These are phyloP conservation scores for Aspergillus jensenii DNA, from an alignment of 2,329 filamentous ascomycete genomes.

Conservation along the genomic window DNA sequence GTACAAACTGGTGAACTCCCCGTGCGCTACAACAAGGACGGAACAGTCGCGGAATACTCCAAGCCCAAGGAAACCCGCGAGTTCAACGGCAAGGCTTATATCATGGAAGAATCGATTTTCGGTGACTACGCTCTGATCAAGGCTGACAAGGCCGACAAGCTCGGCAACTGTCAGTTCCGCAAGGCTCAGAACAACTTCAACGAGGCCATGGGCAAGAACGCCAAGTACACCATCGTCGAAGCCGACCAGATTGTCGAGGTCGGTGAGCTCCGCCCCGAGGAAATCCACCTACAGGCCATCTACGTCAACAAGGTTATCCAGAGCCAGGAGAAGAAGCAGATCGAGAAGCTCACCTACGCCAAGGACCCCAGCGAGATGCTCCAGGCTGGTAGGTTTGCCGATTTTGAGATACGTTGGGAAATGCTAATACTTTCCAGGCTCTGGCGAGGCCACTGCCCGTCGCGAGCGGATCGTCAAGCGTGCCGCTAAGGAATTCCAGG, in stretches of 20 bases:
- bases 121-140: constrained; percentile 77
- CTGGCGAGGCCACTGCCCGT: constrained; percentile 66
- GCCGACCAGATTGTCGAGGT: constrained; percentile 79
- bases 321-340: constrained; percentile 67
- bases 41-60: constrained; percentile 69
- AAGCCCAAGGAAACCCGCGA: constrained; percentile 68
- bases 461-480: constrained; percentile 78
- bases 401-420: constrained; percentile 24
- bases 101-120: constrained; percentile 74
- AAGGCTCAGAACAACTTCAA: constrained; percentile 74
- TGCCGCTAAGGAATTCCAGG: constrained; percentile 77
- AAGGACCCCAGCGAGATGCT: constrained; percentile 58
- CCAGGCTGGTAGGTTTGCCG: constrained; percentile 45
- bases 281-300: constrained; percentile 79
- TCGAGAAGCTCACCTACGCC: constrained; percentile 77
- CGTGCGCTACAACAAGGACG: constrained; percentile 83
- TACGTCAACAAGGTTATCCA: constrained; percentile 80
- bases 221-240: constrained; percentile 76
- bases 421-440: constrained; percentile 17
- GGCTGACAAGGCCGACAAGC: constrained; percentile 73
- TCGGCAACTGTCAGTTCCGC: constrained; percentile 78
- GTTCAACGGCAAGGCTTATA: constrained; percentile 70
- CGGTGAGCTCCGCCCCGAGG: constrained; percentile 70
- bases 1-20: constrained; percentile 53
- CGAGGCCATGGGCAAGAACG: constrained; percentile 77